Conservation (phyloP, 257 asterid species). For the Perilla frutescens region DNA sequence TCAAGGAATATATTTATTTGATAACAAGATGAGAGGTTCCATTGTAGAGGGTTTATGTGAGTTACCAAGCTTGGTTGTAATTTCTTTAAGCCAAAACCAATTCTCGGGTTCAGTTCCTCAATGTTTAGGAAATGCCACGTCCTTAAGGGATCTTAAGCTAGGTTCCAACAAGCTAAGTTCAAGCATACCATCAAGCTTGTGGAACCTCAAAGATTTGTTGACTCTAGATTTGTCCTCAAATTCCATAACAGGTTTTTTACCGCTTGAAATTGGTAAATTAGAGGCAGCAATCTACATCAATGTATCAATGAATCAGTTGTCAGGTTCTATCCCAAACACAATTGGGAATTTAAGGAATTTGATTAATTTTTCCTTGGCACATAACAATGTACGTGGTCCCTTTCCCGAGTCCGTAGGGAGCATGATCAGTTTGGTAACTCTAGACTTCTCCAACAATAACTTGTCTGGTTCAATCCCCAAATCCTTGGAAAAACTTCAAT, state of each 20-base stretch:
- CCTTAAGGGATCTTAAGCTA: constrained; percentile 20
- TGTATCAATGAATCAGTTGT: constrained; percentile 28
- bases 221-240: constrained; percentile 25
- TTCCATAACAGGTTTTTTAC: constrained; percentile 27
- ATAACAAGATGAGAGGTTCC: constrained; percentile 25
- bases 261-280: constrained; percentile 28
- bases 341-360: not conserved
- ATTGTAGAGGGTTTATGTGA: constrained; percentile 22
- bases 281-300: not conserved
- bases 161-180: constrained; percentile 33
- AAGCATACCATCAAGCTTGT: constrained; percentile 33
- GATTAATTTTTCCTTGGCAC: constrained; percentile 2
- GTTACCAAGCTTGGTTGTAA: not conserved
- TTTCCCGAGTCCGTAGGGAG: constrained; percentile 32
- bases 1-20: constrained; percentile 17
- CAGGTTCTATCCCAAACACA: constrained; percentile 27
- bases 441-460: constrained; percentile 24
- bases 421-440: constrained; percentile 19
- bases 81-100: constrained; percentile 13
- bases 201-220: constrained; percentile 28
- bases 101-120: constrained; percentile 32
- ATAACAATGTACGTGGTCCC: not conserved
- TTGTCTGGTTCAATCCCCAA: constrained; percentile 38
- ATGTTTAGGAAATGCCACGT: constrained; percentile 33
- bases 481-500: constrained; percentile 19